These are phyloP conservation scores for Penicillium daleae DNA, from an alignment of 495 filamentous ascomycete genomes.

Conservation along the genomic window DNA sequence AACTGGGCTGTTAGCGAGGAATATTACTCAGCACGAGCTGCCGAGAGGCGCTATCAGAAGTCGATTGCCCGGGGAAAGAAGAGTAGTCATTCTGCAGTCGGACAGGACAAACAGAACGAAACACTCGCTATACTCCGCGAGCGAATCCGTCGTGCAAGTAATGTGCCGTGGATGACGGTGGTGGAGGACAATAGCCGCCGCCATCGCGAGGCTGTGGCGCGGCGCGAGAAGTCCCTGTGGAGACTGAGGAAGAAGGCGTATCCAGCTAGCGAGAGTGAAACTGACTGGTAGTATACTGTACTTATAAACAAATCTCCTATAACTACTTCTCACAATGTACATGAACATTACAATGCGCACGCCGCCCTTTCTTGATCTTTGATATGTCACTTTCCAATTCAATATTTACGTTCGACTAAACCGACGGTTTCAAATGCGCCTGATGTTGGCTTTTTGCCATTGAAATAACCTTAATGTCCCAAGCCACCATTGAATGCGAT, in stretches of 20 bases:
- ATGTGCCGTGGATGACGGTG: constrained; percentile 53
- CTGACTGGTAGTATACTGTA: constrained; percentile 34
- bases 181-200: constrained; percentile 43
- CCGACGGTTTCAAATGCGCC: no score
- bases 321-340: neutral
- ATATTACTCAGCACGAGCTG: constrained; percentile 46
- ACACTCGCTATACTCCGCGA: constrained; percentile 35
- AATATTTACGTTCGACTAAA: no score
- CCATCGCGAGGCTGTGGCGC: constrained; percentile 36
- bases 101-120: constrained; percentile 25
- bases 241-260: constrained; percentile 52
- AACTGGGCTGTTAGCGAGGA: constrained; percentile 56
- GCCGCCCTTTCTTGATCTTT: no score
- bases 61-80: constrained; percentile 31
- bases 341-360: no score
- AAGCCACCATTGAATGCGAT: neutral
- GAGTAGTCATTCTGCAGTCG: constrained; percentile 13
- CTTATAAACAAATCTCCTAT: no score
- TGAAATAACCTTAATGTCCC: no score
- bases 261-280: constrained; percentile 47
- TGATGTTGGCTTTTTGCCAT: no score
- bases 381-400: no score
- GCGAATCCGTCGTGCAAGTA: constrained; percentile 43
- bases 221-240: constrained; percentile 47
- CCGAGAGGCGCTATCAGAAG: constrained; percentile 39